Conservation (phyloP, 1,284 basidiomycete species). For the Gomphus bonarii region DNA sequence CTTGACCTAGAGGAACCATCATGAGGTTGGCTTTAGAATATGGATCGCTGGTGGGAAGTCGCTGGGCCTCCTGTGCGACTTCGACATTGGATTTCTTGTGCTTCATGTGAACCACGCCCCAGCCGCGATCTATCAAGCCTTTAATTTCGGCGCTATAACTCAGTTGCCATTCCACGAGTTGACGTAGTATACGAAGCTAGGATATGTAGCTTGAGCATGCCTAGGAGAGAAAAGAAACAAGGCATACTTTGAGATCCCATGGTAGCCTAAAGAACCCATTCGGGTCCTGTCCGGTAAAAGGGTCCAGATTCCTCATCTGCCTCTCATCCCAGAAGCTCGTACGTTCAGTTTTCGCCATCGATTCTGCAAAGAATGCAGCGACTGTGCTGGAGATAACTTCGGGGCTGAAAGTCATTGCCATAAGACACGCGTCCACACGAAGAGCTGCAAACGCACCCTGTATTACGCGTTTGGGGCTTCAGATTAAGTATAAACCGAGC, state of each 20-base stretch:
- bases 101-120: conserved; percentile 72
- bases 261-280: conserved; percentile 56
- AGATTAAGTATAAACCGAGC: conserved; percentile 68
- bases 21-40: conserved; percentile 52
- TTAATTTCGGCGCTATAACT: conserved; percentile 57
- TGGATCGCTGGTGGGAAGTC: conserved; percentile 41
- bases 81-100: conserved; percentile 60
- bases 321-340: conserved; percentile 71
- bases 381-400: conserved; percentile 70
- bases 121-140: conserved; percentile 64
- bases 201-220: conserved; percentile 7
- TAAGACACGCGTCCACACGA: conserved; percentile 13
- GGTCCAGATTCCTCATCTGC: conserved; percentile 53
- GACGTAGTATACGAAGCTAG: conserved; percentile 68
- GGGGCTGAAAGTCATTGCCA: conserved; percentile 16
- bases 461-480: conserved; percentile 73
- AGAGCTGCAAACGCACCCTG: conserved; percentile 45
- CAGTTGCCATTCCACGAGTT: conserved; percentile 71
- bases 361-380: conserved; percentile 53
- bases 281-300: conserved; percentile 39
- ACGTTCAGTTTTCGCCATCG: conserved; percentile 50
- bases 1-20: conserved; percentile 62
- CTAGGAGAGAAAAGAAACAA: conserved; percentile 12
- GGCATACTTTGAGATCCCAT: conserved; percentile 69
- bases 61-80: conserved; percentile 37